Percentiles rank a stretch among this genome's conserved stretches.
Evolutionary conservation across 176 grass and related monocot species (phyloP).

Genomic region (Musa acuminata): DNA sequence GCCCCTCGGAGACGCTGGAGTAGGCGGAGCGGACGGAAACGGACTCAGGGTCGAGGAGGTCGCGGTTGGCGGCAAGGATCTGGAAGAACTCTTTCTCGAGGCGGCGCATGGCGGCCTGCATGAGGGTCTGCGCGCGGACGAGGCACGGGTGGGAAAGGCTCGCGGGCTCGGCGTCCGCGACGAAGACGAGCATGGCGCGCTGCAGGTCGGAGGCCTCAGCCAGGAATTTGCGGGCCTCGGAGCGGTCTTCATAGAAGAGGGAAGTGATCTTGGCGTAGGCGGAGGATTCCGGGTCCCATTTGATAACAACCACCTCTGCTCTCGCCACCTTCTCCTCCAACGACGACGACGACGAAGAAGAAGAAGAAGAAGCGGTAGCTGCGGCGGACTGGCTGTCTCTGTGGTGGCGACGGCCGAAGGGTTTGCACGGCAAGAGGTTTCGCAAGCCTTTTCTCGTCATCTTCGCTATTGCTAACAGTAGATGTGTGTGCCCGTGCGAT

Average conservation of each 20-base stretch:
- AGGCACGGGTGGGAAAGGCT: slow-evolving; percentile 9
- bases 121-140: slow-evolving; percentile 48
- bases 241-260: slow-evolving; percentile 26
- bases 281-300: slow-evolving; percentile 38
- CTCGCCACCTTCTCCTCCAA: slow-evolving; percentile 37
- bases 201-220: slow-evolving; percentile 38
- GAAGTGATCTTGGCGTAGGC: slow-evolving; percentile 6
- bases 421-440: background rate
- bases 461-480: background rate
- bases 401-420: background rate
- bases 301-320: slow-evolving; percentile 26
- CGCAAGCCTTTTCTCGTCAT: background rate
- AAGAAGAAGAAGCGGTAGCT: background rate
- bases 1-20: slow-evolving; percentile 1
- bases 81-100: slow-evolving; percentile 42
- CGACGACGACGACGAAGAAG: slow-evolving; percentile 6
- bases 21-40: background rate
- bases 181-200: slow-evolving; percentile 50
- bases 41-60: background rate
- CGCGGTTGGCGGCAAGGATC: slow-evolving; percentile 28
- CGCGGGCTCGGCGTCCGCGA: background rate
- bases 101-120: slow-evolving; percentile 45
- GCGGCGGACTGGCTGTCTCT: background rate
- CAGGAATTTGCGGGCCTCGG: slow-evolving; percentile 30
- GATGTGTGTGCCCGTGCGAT: no score